Evolutionary conservation across 2,329 filamentous ascomycete species (phyloP).

Genomic region (Clonostachys solani): DNA sequence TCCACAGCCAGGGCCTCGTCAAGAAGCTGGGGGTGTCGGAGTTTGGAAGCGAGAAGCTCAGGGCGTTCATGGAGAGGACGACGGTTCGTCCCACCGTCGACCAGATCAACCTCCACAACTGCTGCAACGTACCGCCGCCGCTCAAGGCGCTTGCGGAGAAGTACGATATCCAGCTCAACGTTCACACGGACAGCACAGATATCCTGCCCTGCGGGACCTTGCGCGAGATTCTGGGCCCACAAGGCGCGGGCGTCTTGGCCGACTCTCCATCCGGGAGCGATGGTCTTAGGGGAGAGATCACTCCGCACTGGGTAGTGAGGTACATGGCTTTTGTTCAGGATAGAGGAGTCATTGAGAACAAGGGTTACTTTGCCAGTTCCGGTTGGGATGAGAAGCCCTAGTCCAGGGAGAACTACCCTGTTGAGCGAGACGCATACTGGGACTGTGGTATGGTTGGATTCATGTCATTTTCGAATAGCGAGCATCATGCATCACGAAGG

Average conservation of each 20-base stretch:
- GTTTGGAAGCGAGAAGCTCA: constrained; percentile 80
- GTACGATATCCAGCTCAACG: constrained; percentile 79
- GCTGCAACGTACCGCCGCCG: constrained; percentile 90
- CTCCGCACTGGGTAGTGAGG: constrained; percentile 92
- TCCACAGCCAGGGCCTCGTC: constrained; percentile 69
- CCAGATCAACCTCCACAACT: constrained; percentile 95
- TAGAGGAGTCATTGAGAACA: constrained; percentile 94
- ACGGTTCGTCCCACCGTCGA: constrained; percentile 75
- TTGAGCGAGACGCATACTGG: no score
- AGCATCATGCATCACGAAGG: not conserved
- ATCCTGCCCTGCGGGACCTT: constrained; percentile 83
- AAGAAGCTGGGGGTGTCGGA: constrained; percentile 80
- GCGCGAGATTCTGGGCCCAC: constrained; percentile 70
- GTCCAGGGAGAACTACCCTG: no score
- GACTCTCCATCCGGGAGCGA: constrained; percentile 38
- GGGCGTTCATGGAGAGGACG: constrained; percentile 70
- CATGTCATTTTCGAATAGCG: not conserved
- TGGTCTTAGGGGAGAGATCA: constrained; percentile 72
- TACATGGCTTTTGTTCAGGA: constrained; percentile 95
- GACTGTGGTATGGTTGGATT: no score
- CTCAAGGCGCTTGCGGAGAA: constrained; percentile 80
- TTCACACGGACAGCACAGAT: constrained; percentile 91
- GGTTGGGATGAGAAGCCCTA: constrained; percentile 48
- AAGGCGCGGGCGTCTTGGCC: constrained; percentile 73
- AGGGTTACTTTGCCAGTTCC: constrained; percentile 92